These are phyloP conservation scores for Pascua guehoae DNA, from an alignment of 1,284 basidiomycete species.

Conservation along the genomic window DNA sequence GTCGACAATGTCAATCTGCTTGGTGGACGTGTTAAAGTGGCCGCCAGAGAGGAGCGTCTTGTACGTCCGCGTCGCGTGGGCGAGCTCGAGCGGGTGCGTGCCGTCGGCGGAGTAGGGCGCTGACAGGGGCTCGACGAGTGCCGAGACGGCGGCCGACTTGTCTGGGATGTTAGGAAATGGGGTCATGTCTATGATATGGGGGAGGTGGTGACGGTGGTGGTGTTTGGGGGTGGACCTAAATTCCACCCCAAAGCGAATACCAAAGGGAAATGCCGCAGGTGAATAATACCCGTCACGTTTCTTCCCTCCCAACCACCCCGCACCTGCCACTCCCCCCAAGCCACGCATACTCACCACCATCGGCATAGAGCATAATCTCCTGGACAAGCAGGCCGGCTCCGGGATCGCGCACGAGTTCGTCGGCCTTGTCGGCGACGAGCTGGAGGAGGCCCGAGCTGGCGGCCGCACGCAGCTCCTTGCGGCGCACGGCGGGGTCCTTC, in stretches of 20 bases:
- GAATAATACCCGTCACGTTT: too few species aligned
- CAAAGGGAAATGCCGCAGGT: too few species aligned
- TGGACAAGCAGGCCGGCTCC: slow-evolving; percentile 69
- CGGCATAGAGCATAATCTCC: slow-evolving; percentile 75
- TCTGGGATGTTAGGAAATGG: slow-evolving; percentile 51
- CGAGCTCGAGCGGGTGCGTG: slow-evolving; percentile 67
- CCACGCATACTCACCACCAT: slow-evolving; percentile 50
- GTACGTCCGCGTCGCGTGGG: slow-evolving; percentile 74
- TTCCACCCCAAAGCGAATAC: too few species aligned
- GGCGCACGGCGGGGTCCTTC: slow-evolving; percentile 62
- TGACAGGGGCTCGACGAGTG: slow-evolving; percentile 59
- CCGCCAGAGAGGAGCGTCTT: slow-evolving; percentile 85
- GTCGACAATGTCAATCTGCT: slow-evolving; percentile 56
- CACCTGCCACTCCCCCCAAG: too few species aligned
- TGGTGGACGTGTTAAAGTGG: slow-evolving; percentile 66
- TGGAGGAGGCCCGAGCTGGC: slow-evolving; percentile 66
- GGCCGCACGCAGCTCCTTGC: slow-evolving; percentile 64
- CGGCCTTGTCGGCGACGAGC: slow-evolving; percentile 62
- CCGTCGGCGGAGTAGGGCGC: slow-evolving; percentile 56
- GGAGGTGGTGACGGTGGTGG: too few species aligned
- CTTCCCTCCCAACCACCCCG: too few species aligned
- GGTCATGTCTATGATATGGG: too few species aligned
- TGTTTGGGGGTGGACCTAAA: too few species aligned
- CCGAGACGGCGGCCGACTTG: slow-evolving; percentile 60
- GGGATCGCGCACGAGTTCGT: slow-evolving; percentile 63